Percentiles rank a stretch among this genome's conserved stretches.
phyloP scores from a whole-genome alignment of 2,329 filamentous ascomycete genomes.

The Colletotrichum sp. region DNA sequence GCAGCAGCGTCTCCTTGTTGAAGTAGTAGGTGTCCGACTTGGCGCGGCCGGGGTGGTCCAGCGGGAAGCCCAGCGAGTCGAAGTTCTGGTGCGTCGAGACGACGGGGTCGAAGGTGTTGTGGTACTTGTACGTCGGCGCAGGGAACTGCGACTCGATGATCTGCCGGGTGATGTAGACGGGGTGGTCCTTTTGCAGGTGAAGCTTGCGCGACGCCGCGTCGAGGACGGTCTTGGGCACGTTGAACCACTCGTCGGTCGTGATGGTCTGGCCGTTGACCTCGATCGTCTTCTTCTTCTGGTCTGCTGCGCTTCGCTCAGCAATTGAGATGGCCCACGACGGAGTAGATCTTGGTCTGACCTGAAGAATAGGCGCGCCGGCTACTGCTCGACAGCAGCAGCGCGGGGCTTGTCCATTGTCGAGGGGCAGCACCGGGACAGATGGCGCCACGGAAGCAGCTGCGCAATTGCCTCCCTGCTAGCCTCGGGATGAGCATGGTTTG shows the following conservation, averaged over 20 bases:
- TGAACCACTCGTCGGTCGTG: conserved; percentile 81
- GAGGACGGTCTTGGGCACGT: conserved; percentile 78
- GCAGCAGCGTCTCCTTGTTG: conserved; percentile 80
- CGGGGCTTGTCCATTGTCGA: not conserved
- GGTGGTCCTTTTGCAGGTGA: conserved; percentile 92
- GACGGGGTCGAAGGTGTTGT: conserved; percentile 82
- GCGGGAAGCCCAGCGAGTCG: conserved; percentile 91
- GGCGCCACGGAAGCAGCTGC: conserved; percentile 13
- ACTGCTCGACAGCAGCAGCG: not conserved
- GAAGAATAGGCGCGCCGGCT: conserved; percentile 24
- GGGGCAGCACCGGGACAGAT: not conserved
- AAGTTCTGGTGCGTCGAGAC: conserved; percentile 91
- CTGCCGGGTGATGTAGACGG: conserved; percentile 86
- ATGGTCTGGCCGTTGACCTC: conserved; percentile 70
- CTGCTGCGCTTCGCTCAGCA: not conserved
- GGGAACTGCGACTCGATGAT: conserved; percentile 93
- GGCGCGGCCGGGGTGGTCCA: conserved; percentile 85
- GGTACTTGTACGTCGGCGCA: conserved; percentile 71
- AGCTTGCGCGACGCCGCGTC: conserved; percentile 76
- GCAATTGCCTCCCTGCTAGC: conserved; percentile 17
- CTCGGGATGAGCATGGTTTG: conserved; percentile 9
- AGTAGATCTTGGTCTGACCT: conserved; percentile 20
- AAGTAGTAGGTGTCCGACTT: conserved; percentile 96
- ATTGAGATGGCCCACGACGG: not conserved
- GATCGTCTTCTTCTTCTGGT: conserved; percentile 41